A percentile compares a stretch with the other conserved stretches of the same genome.
Conservation (phyloP, 2,329 filamentous ascomycete genomes). For the Tolypocladium cylindrosporum region DNA sequence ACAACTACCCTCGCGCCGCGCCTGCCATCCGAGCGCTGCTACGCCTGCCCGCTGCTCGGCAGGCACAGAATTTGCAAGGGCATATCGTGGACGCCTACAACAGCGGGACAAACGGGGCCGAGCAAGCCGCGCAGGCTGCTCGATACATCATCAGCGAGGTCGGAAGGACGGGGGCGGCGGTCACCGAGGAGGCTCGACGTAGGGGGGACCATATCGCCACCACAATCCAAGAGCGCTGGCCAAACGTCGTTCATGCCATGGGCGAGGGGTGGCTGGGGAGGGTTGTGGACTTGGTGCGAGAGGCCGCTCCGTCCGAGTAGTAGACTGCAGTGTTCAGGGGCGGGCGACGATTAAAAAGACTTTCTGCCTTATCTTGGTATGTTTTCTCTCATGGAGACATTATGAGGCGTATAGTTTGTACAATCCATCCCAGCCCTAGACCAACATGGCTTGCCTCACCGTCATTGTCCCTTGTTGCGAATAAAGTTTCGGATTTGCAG, state of each 20-base stretch:
- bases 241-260: neutral
- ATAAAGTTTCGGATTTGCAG: too few relatives aligned
- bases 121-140: neutral
- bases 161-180: neutral
- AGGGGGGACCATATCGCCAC: neutral
- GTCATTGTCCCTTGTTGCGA: too few relatives aligned
- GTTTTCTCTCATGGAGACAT: too few relatives aligned
- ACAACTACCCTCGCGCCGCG: neutral
- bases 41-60: neutral
- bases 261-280: neutral
- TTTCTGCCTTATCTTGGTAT: neutral
- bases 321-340: neutral
- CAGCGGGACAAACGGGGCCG: neutral
- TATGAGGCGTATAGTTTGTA: too few relatives aligned
- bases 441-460: too few relatives aligned
- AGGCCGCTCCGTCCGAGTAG: neutral
- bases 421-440: too few relatives aligned
- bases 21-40: neutral
- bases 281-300: neutral
- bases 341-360: neutral
- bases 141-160: neutral
- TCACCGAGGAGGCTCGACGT: neutral
- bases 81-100: neutral
- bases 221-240: neutral
- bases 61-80: neutral